phyloP scores from a whole-genome alignment of 75 land plant genomes.

The Picea sitchensis region DNA sequence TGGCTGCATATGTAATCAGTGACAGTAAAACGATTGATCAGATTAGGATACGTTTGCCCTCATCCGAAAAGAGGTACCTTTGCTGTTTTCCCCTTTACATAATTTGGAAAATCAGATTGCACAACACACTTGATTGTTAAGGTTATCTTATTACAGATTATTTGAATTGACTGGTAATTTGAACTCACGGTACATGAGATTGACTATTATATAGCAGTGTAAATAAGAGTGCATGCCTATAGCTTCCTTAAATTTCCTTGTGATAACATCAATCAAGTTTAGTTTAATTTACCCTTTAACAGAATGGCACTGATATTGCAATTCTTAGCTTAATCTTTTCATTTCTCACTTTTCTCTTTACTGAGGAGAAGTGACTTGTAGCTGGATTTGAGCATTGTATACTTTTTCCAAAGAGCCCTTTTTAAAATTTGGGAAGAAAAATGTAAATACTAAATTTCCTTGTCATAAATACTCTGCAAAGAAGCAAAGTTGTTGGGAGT shows the following conservation, averaged over 20 bases:
- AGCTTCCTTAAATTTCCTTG: background rate
- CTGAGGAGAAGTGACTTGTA: background rate
- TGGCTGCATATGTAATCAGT: conserved; percentile 27
- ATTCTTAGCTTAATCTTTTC: background rate
- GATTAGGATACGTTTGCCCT: too few species aligned
- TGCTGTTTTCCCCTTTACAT: too few species aligned
- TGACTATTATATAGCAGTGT: too few species aligned
- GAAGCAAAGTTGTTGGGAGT: too few species aligned
- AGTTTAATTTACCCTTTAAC: background rate
- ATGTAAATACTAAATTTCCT: too few species aligned
- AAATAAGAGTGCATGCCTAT: background rate
- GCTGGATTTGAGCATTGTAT: background rate
- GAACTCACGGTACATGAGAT: too few species aligned
- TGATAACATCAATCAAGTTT: background rate
- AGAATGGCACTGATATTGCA: background rate
- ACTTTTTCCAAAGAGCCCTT: background rate
- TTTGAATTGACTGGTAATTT: background rate
- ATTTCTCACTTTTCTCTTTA: background rate
- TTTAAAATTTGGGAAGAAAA: too few species aligned
- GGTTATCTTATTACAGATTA: background rate
- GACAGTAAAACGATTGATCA: conserved; percentile 2
- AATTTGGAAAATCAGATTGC: too few species aligned
- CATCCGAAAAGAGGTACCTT: too few species aligned
- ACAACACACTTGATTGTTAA: too few species aligned
- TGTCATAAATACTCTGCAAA: too few species aligned